A percentile compares a stretch with the other conserved stretches of the same genome.
Evolutionary conservation across 1,139 yeast genomes (phyloP).

Genomic region (Suhomyces kunorum): DNA sequence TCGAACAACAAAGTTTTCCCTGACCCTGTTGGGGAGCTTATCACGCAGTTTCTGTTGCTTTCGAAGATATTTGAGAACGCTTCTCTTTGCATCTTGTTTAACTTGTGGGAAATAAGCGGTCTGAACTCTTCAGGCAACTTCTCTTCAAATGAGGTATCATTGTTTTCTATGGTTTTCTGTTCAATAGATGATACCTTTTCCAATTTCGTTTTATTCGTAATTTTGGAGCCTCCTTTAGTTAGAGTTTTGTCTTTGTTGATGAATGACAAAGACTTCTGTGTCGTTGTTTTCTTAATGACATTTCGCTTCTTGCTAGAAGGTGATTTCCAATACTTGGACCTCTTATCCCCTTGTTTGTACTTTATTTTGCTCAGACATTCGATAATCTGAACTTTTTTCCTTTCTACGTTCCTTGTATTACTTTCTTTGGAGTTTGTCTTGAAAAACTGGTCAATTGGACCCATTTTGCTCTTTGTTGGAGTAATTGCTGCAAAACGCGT

Average conservation of each 20-base stretch:
- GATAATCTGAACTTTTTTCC: not conserved
- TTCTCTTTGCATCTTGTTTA: slow-evolving; percentile 53
- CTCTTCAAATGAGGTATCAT: not conserved
- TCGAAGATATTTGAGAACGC: slow-evolving; percentile 40
- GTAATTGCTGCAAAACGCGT: not conserved
- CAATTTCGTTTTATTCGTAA: not conserved
- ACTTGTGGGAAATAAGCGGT: slow-evolving; percentile 15
- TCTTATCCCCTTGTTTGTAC: no score
- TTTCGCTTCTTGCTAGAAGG: no score
- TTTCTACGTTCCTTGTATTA: not conserved
- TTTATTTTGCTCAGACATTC: not conserved
- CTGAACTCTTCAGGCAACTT: not conserved
- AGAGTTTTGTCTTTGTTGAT: no score
- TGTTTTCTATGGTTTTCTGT: not conserved
- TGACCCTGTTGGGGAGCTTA: slow-evolving; percentile 59
- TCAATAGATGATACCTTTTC: no score
- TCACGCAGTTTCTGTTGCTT: slow-evolving; percentile 41
- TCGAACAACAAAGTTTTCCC: slow-evolving; percentile 60
- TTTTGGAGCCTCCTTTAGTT: not conserved
- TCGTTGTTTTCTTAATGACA: no score
- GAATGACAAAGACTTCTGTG: no score
- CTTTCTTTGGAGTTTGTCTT: not conserved
- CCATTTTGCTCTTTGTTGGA: not conserved
- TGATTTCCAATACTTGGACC: no score
- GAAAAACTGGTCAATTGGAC: not conserved